phyloP scores from a whole-genome alignment of 768 basidiomycete species.

The Ephemerocybe angulata region DNA sequence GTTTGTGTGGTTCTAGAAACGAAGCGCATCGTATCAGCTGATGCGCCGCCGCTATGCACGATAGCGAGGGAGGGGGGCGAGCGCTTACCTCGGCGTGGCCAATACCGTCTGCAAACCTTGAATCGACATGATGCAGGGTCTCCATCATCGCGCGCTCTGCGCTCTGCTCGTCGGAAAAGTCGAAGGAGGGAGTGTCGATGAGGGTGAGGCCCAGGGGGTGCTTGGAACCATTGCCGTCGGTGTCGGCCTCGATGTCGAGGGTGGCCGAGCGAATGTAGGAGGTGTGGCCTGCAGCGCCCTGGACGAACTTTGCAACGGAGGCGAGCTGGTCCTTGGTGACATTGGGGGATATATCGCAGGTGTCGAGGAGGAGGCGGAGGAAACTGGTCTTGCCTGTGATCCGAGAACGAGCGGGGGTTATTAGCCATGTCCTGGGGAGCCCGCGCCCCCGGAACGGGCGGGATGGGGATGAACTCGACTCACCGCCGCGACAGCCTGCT shows the following conservation, averaged over 20 bases:
- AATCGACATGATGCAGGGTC: conserved; percentile 68
- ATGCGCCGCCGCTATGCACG: conserved; percentile 15
- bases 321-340: conserved; percentile 73
- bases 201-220: conserved; percentile 62
- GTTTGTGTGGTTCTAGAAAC: conserved; percentile 46
- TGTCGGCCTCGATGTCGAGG: conserved; percentile 65
- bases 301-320: conserved; percentile 78
- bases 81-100: conserved; percentile 61
- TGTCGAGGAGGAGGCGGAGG: conserved; percentile 81
- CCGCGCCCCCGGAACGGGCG: conserved; percentile 12
- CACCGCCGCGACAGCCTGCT: conserved; percentile 72
- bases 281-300: conserved; percentile 69
- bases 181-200: conserved; percentile 80
- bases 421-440: conserved; percentile 7
- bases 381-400: conserved; percentile 78
- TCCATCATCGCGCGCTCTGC: conserved; percentile 64
- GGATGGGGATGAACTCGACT: conserved; percentile 22
- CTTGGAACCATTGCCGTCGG: conserved; percentile 41
- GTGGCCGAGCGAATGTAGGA: conserved; percentile 67
- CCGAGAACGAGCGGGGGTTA: conserved; percentile 29
- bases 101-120: conserved; percentile 66
- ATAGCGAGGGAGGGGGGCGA: conserved; percentile 15
- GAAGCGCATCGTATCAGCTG: conserved; percentile 15
- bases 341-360: conserved; percentile 59
- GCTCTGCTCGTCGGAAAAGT: conserved; percentile 62